phyloP scores from a whole-genome alignment of 129 eudicot genomes.

The Daucus carota region DNA sequence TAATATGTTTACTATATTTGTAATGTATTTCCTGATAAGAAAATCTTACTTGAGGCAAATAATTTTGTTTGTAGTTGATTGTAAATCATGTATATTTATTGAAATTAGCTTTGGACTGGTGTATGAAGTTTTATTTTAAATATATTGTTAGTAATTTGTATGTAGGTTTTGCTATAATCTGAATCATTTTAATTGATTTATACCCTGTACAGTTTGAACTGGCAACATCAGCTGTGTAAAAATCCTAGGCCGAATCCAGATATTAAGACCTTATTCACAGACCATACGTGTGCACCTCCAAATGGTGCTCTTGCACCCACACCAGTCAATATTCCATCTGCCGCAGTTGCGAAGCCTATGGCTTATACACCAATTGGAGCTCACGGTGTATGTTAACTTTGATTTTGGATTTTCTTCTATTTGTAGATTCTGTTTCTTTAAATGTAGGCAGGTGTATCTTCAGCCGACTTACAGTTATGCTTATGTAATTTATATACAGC shows the following conservation, averaged over 20 bases:
- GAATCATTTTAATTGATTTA: neutral
- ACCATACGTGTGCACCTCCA: slow-evolving; percentile 74
- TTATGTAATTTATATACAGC: slow-evolving; percentile 33
- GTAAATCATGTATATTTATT: neutral
- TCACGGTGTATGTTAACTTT: slow-evolving; percentile 53
- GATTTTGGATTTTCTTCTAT: neutral
- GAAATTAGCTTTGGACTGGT: neutral
- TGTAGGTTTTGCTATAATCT: neutral
- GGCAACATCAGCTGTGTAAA: slow-evolving; percentile 95
- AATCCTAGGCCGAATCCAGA: slow-evolving; percentile 93
- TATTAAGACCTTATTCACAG: slow-evolving; percentile 73
- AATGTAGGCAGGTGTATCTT: neutral
- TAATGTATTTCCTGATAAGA: neutral
- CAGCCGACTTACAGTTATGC: neutral
- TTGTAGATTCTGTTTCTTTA: neutral
- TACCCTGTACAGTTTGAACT: slow-evolving; percentile 58
- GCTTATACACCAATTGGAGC: slow-evolving; percentile 69
- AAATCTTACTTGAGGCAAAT: neutral
- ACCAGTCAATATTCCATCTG: slow-evolving; percentile 70
- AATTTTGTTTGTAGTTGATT: neutral
- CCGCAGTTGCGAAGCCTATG: slow-evolving; percentile 67
- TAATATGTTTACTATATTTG: neutral
- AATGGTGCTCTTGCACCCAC: slow-evolving; percentile 78
- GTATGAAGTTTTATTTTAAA: neutral
- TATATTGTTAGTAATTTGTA: neutral